A percentile compares a stretch with the other conserved stretches of the same genome.
Conservation (phyloP, 129 eudicot genomes). For the Flaveria sonorensis region DNA sequence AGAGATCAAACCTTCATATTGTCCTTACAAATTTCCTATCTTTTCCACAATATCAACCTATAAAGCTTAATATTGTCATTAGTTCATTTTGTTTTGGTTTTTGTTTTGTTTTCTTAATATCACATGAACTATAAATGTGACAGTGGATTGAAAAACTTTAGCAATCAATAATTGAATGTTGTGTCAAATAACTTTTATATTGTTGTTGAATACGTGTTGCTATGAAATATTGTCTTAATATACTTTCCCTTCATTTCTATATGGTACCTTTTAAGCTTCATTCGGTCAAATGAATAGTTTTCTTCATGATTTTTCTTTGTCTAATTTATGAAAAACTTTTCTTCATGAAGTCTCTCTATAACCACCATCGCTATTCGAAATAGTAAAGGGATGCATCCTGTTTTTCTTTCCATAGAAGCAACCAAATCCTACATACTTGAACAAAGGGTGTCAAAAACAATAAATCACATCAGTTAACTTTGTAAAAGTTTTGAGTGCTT, state of each 20-base stretch:
- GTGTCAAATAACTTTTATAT: background rate
- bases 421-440: background rate
- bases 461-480: background rate
- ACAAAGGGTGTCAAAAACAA: background rate
- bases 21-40: background rate
- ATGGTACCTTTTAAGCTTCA: background rate
- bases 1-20: background rate
- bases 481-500: background rate
- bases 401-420: constrained; percentile 3
- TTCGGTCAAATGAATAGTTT: background rate
- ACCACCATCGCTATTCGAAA: background rate
- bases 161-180: background rate
- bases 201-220: background rate
- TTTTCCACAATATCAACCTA: background rate
- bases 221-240: background rate
- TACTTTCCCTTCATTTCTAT: background rate
- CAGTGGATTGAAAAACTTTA: background rate
- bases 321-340: too few relatives aligned
- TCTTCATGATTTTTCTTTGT: background rate
- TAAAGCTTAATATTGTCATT: background rate
- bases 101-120: background rate
- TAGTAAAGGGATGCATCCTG: background rate
- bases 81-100: background rate
- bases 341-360: background rate
- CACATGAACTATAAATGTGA: too few relatives aligned